These are phyloP conservation scores for Syzygium aqueum DNA, from an alignment of 345 rosid species.

Conservation along the genomic window DNA sequence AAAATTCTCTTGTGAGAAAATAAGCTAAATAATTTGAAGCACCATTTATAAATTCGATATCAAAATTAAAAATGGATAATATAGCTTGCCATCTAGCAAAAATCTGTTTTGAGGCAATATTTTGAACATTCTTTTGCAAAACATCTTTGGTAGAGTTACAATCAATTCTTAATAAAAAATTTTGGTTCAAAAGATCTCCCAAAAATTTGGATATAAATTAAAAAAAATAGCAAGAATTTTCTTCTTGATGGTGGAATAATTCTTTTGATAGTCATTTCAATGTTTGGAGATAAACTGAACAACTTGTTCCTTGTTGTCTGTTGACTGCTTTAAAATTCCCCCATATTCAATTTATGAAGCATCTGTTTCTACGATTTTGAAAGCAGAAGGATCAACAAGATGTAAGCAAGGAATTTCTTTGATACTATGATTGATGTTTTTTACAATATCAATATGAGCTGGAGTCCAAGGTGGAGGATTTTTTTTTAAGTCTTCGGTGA, in stretches of 20 bases:
- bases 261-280: not conserved
- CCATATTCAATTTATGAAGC: not conserved
- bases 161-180: not conserved
- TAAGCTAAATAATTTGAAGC: rapidly evolving
- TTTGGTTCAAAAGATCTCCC: not conserved
- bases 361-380: not conserved
- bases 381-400: not conserved
- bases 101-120: not conserved
- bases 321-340: not conserved
- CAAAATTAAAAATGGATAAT: rapidly evolving
- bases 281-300: too few relatives aligned
- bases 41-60: not conserved
- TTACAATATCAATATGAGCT: rapidly evolving
- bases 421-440: too few relatives aligned
- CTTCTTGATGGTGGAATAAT: not conserved
- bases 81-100: not conserved
- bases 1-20: not conserved
- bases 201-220: too few relatives aligned
- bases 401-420: too few relatives aligned
- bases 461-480: not conserved
- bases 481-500: too few relatives aligned
- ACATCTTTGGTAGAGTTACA: not conserved
- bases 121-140: not conserved
- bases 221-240: too few relatives aligned
- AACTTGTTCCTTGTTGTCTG: rapidly evolving